Base-by-base conservation (phyloP, 192 early-diverging fungal genomes). In the Diversispora epigaea region DNA sequence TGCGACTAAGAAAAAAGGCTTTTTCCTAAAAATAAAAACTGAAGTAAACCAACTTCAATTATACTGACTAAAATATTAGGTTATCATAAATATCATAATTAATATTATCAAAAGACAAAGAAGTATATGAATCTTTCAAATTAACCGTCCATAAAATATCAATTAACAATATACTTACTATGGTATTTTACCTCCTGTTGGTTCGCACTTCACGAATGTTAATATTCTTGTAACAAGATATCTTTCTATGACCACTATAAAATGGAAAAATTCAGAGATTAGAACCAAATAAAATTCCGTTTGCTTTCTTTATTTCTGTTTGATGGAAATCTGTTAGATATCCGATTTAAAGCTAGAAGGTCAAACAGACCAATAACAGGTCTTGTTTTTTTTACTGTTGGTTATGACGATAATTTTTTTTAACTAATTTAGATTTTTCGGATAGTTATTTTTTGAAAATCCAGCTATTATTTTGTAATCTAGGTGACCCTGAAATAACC, bases 1-100 rank as follows among this genome's bases (percentile, higher is more conserved):
- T n/a, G n/a, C n/a, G n/a, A n/a, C n/a, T n/a, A n/a, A n/a, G n/a
- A n/a, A n/a, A n/a, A n/a, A n/a, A n/a, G n/a, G n/a, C 21, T 21
- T 46, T 45, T 65, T n/a, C n/a, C n/a, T 65, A 65, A 65, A 46
- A 41, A 65, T 65, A n/a, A 65, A 9, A 65, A 65, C 17, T 12
- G 45, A 65, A 65, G 43, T 65, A 65, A 46, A 21, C 63, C 12
- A 6, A 46, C 0, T 44, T n/a, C 44, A 65, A 45, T 9, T 9
- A 65, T 44, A 22, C 21, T 6, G 5, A n/a, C n/a, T n/a, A n/a
- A n/a, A n/a, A n/a, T n/a, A n/a, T n/a, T n/a, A n/a, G n/a, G n/a
- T 58, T 9, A 21, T 15, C 25, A 14, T 9, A 4, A 46, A 45
- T 65, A 44, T 10, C 11, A 3, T 10, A 7, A n/a, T 64, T 40